Evolutionary conservation across 1,284 basidiomycete genomes (phyloP), one percentile per base, ranked within the genome.

Genomic region (Clitocybe nebularis): DNA sequence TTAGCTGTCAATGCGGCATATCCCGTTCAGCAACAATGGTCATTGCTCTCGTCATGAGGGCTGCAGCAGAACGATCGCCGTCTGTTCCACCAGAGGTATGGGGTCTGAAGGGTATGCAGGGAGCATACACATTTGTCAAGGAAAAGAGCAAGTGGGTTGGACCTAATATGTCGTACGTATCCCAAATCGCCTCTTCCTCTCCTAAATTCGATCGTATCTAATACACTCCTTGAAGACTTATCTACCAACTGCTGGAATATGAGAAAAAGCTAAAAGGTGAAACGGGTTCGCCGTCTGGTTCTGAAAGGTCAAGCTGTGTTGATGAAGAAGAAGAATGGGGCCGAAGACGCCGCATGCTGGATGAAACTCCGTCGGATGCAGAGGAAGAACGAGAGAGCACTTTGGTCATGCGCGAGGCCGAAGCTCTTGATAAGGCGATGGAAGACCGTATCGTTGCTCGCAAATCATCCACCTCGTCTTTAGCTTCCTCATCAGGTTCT

Each of bases 161-260:
- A 14, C 93, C 95, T 32, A 98, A 98, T 65, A 94, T 95, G 81
- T 91, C 88, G 89, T 93, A 68, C 68, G 90, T 84, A 37, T n/a
- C n/a, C n/a, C n/a, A n/a, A n/a, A n/a, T n/a, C n/a, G n/a, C n/a
- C n/a, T n/a, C n/a, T n/a, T n/a, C n/a, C n/a, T n/a, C n/a, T n/a
- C n/a, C n/a, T n/a, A n/a, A n/a, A n/a, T n/a, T n/a, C n/a, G n/a
- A n/a, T n/a, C 39, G 36, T 40, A 46, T 39, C 51, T 32, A 33
- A 55, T 54, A 13, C 32, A n/a, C 21, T 37, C 19, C 11, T 32
- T 13, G 13, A 58, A 94, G 92, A 43, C 84, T 98, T 60, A 95
- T 97, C 64, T 97, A 95, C 74, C 93, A 96, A 68, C 75, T 97
- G 28, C 76, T 95, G 56, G 93, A 96, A 60, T 97, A 94, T 65